Evolutionary conservation across 1,284 basidiomycete species (phyloP).

Genomic region (Chalciporus sp.): DNA sequence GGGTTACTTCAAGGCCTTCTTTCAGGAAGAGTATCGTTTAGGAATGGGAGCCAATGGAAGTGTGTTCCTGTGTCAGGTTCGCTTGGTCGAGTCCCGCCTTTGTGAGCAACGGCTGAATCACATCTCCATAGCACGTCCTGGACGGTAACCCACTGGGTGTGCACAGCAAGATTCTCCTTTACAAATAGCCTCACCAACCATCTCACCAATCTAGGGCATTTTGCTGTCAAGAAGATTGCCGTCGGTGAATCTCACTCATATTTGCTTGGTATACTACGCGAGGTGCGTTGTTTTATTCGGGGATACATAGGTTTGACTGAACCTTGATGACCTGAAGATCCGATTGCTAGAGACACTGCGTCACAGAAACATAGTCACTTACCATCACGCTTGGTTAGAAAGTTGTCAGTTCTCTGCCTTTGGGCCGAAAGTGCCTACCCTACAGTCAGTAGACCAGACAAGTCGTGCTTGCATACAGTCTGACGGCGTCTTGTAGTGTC

Average conservation of each 20-base stretch:
- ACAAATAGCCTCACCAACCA: conserved; percentile 6
- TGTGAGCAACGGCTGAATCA: conserved; percentile 2
- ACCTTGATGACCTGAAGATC: conserved; percentile 46
- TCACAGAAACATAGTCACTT: conserved; percentile 92
- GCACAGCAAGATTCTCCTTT: conserved; percentile 2
- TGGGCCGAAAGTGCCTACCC: conserved; percentile 79
- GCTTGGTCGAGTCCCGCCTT: conserved; percentile 21
- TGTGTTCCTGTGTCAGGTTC: conserved; percentile 83
- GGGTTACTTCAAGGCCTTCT: conserved; percentile 86
- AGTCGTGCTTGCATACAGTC: neutral
- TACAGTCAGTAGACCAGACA: conserved; percentile 56
- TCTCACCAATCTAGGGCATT: conserved; percentile 55
- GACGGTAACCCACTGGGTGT: conserved; percentile 76
- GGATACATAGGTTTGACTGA: neutral
- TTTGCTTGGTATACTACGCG: conserved; percentile 77
- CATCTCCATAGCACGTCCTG: conserved; percentile 63
- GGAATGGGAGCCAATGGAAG: conserved; percentile 93
- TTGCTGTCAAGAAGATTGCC: conserved; percentile 95
- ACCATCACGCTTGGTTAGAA: conserved; percentile 96
- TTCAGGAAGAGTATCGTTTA: conserved; percentile 81
- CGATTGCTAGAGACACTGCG: conserved; percentile 83
- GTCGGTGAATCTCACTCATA: conserved; percentile 88
- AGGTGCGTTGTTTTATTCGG: conserved; percentile 46
- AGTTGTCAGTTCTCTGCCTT: conserved; percentile 81
- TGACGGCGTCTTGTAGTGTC: conserved; percentile 51